A percentile compares a stretch with the other conserved stretches of the same genome.
phyloP scores from a whole-genome alignment of 768 basidiomycete genomes.

The Pholiota conissans region DNA sequence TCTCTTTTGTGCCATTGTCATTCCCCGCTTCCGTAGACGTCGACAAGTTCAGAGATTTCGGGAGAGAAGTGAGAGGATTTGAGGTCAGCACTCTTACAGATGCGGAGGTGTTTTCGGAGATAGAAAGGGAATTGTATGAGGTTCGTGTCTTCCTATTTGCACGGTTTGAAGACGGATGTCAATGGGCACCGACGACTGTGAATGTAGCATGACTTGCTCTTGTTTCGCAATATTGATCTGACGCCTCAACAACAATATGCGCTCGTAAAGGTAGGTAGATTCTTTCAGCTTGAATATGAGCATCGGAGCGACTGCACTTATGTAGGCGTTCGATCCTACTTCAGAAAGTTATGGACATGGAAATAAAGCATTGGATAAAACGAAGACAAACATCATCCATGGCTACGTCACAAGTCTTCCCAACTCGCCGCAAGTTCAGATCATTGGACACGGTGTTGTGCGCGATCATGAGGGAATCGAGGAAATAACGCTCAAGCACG shows the following conservation, averaged over 20 bases:
- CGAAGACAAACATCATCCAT: slow-evolving; percentile 77
- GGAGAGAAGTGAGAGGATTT: slow-evolving; percentile 72
- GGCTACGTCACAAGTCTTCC: slow-evolving; percentile 90
- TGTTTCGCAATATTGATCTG: slow-evolving; percentile 68
- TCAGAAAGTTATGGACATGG: slow-evolving; percentile 76
- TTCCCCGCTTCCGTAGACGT: slow-evolving; percentile 69
- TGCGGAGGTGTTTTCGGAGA: slow-evolving; percentile 59
- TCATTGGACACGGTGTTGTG: slow-evolving; percentile 84
- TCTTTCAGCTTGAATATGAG: not conserved
- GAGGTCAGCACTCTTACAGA: slow-evolving; percentile 56
- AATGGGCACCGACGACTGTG: not conserved
- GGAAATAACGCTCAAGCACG: slow-evolving; percentile 77
- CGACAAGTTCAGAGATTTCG: slow-evolving; percentile 66
- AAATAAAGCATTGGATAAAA: slow-evolving; percentile 76
- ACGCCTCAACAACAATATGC: slow-evolving; percentile 83
- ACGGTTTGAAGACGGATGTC: no score
- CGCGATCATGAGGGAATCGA: slow-evolving; percentile 78
- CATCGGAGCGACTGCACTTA: not conserved
- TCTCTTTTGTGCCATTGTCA: slow-evolving; percentile 65
- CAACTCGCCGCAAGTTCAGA: slow-evolving; percentile 81
- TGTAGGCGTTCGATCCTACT: slow-evolving; percentile 68
- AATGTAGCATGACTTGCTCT: slow-evolving; percentile 61
- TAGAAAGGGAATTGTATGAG: slow-evolving; percentile 73
- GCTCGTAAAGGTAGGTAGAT: slow-evolving; percentile 66
- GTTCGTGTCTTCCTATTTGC: no score